A percentile compares a stretch with the other conserved stretches of the same genome.
These are phyloP conservation scores for Shiraia sp. DNA, from an alignment of 2,329 filamentous ascomycete genomes.

Conservation along the genomic window DNA sequence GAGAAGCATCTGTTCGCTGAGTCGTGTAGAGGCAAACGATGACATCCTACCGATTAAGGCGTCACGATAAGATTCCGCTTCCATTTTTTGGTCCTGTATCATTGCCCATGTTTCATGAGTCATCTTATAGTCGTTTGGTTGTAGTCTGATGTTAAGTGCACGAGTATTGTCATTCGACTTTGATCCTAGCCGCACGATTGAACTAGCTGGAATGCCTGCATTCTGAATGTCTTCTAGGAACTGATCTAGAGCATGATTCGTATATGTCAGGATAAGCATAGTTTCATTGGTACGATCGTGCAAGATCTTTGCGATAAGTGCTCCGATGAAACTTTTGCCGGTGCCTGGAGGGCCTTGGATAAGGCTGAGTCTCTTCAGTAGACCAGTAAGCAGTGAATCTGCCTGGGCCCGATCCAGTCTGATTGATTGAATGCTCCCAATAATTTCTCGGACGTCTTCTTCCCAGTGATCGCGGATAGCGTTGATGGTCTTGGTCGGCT, in stretches of 20 bases:
- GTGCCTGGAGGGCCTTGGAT: constrained; percentile 80
- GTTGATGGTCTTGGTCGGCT: constrained; percentile 27
- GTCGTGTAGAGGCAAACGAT: constrained; percentile 7
- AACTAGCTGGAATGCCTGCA: constrained; percentile 55
- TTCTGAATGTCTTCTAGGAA: constrained; percentile 66
- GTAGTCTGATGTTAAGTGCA: constrained; percentile 52
- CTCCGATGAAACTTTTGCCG: constrained; percentile 75
- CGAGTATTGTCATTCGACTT: constrained; percentile 59
- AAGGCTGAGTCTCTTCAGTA: constrained; percentile 59
- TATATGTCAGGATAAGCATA: constrained; percentile 69
- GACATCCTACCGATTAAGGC: constrained; percentile 13
- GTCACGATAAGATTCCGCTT: constrained; percentile 40
- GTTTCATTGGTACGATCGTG: constrained; percentile 53
- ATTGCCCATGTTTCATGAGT: constrained; percentile 43
- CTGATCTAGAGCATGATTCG: constrained; percentile 57
- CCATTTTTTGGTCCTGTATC: constrained; percentile 49
- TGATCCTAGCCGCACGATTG: constrained; percentile 66
- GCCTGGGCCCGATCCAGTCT: constrained; percentile 60
- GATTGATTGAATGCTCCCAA: constrained; percentile 30
- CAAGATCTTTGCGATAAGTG: constrained; percentile 62
- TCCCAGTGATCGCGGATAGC: constrained; percentile 20
- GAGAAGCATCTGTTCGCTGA: constrained; percentile 38
- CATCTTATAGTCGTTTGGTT: constrained; percentile 40
- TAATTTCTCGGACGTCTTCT: constrained; percentile 20
- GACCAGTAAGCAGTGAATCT: constrained; percentile 57